Evolutionary conservation across 495 filamentous ascomycete species (phyloP).

Genomic region (Trichoderma gamsii): DNA sequence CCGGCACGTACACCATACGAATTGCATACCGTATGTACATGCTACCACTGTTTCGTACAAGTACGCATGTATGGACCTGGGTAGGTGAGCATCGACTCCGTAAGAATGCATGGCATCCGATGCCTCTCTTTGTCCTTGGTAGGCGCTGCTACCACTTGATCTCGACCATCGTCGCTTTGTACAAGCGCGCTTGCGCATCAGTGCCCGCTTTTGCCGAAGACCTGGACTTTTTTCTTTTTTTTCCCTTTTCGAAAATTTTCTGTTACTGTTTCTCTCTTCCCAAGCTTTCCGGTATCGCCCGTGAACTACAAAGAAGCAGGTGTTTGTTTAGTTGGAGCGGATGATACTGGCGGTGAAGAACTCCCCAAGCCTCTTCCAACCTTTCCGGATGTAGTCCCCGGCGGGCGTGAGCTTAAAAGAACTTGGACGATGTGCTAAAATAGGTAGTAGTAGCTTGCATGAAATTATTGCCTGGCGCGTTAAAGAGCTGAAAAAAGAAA

Average conservation of each 20-base stretch:
- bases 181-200: neutral
- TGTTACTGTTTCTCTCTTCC: neutral
- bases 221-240: neutral
- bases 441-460: neutral
- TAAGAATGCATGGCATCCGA: neutral
- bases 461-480: neutral
- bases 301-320: neutral
- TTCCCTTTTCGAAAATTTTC: neutral
- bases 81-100: neutral
- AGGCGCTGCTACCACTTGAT: neutral
- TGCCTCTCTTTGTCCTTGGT: neutral
- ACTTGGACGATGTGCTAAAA: neutral
- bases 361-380: slow-evolving; percentile 2
- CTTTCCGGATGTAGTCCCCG: neutral
- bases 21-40: neutral
- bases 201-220: slow-evolving; percentile 7
- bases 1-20: slow-evolving; percentile 7
- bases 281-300: neutral
- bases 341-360: slow-evolving; percentile 12
- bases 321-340: neutral
- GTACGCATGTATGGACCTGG: slow-evolving; percentile 1
- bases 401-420: slow-evolving; percentile 4
- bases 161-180: neutral
- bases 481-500: neutral
- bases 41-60: no score